These are phyloP conservation scores for Pythium volutum DNA, from an alignment of 352 stramenopile genomes.

Conservation along the genomic window DNA sequence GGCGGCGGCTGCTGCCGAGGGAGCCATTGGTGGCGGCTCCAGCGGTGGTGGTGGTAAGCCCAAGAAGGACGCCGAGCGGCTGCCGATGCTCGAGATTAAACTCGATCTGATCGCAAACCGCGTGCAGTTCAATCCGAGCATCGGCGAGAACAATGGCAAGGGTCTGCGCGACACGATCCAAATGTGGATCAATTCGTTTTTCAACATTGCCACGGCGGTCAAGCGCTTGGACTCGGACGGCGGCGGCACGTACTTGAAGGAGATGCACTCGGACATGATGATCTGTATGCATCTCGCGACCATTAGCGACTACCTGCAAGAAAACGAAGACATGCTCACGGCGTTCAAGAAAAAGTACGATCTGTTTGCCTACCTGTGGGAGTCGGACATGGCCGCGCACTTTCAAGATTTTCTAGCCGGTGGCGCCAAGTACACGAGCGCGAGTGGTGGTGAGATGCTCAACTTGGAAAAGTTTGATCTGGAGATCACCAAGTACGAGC, in stretches of 20 bases:
- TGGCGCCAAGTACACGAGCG: conserved; percentile 48
- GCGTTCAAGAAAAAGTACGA: conserved; percentile 95
- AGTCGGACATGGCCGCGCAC: conserved; percentile 89
- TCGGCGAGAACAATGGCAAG: conserved; percentile 91
- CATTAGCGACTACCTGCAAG: conserved; percentile 91
- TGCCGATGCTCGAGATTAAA: conserved; percentile 97
- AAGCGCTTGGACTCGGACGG: conserved; percentile 93
- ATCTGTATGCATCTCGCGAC: conserved; percentile 93
- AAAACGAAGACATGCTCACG: conserved; percentile 92
- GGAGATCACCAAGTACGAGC: conserved; percentile 95
- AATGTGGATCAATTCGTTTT: conserved; percentile 96
- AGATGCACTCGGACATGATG: conserved; percentile 96
- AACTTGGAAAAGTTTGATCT: conserved; percentile 94
- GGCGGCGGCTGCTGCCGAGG: conserved; percentile 33
- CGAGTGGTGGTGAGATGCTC: conserved; percentile 86
- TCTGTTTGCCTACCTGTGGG: conserved; percentile 95
- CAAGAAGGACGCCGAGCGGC: conserved; percentile 42
- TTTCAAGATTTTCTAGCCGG: conserved; percentile 92
- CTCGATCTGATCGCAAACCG: conserved; percentile 91
- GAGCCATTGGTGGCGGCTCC: conserved; percentile 36
- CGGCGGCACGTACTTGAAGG: conserved; percentile 95
- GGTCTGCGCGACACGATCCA: conserved; percentile 94
- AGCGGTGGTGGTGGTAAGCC: conserved; percentile 31
- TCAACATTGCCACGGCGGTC: conserved; percentile 94
- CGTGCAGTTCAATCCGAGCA: conserved; percentile 85